Evolutionary conservation across 352 stramenopile genomes (phyloP).

Genomic region (Phytophthora agathidicida): DNA sequence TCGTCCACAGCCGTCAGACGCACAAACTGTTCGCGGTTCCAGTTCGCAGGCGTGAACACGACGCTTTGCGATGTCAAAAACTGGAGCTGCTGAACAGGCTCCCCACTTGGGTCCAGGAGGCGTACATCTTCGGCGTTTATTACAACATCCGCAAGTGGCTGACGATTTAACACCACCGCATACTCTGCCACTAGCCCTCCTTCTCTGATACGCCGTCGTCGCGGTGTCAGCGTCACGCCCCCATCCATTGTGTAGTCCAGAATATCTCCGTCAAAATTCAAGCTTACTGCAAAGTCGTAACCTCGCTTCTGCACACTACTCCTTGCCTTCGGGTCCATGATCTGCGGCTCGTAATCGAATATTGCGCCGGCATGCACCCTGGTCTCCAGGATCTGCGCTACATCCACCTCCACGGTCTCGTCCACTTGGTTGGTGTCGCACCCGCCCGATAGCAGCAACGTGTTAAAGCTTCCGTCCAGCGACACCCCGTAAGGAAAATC

Average conservation of each 20-base stretch:
- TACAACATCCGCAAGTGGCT: conserved; percentile 54
- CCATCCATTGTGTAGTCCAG: conserved; percentile 78
- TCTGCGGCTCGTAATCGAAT: conserved; percentile 50
- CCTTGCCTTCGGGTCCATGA: conserved; percentile 52
- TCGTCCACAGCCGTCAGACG: conserved; percentile 64
- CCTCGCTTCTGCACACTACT: conserved; percentile 15
- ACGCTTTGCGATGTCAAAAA: conserved; percentile 39
- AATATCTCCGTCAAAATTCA: conserved; percentile 61
- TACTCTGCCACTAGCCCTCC: conserved; percentile 60
- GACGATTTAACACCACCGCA: conserved; percentile 69
- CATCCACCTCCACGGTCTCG: conserved; percentile 48
- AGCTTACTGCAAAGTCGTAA: conserved; percentile 65
- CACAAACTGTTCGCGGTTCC: conserved; percentile 76
- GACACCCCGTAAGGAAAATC: conserved; percentile 65
- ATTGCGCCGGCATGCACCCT: conserved; percentile 25
- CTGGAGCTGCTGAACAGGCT: conserved; percentile 49
- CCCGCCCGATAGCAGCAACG: conserved; percentile 59
- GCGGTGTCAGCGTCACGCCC: conserved; percentile 57
- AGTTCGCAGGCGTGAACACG: conserved; percentile 59
- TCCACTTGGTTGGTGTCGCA: conserved; percentile 51
- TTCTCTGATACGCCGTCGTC: conserved; percentile 57
- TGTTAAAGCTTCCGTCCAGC: conserved; percentile 51
- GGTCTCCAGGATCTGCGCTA: conserved; percentile 47
- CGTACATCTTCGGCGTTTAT: conserved; percentile 52
- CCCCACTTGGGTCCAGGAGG: conserved; percentile 28